Base-by-base conservation (phyloP, 768 basidiomycete species). In the Phaffia australis region DNA sequence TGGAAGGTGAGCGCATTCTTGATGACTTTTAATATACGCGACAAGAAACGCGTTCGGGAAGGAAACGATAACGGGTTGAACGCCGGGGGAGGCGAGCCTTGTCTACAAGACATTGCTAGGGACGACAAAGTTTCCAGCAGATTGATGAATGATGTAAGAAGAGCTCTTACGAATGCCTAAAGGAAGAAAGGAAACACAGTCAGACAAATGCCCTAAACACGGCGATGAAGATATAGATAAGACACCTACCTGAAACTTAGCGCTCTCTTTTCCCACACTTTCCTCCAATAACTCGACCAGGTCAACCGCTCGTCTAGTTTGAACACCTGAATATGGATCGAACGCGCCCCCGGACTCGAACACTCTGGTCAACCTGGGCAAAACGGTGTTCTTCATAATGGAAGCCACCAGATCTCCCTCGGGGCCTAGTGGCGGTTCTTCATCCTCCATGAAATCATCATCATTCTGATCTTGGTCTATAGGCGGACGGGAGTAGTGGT, bases 361-460 rank as follows among this genome's bases (percentile, higher is more conserved):
- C 27, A 88, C 73, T 71, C 83, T 87, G 73, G 81, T 82, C 11
- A 95, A 72, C 57, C 85, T 80, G 11, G 92, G 89, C 48, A 87
- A 83, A 52, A 93, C 79, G 0, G 85, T 84, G 0, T 87, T 88
- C n/a, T 87, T 84, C 21, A 93, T 81, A 85, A 93, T 90, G 0
- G 87, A 84, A 16, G 88, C 83, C 46, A 91, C 87, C 27, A 95
- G 79, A 72, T 95, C 91, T 11, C 88, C 90, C 68, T 91, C 89
- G 0, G 87, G 83, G 1, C 88, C 87, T 25, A 88, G 76, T 62
- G 85, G 83, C 25, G 81, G 75, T 63, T 81, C 82, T 18, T 77
- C 79, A 6, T 73, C 67, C 23, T 74, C 71, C 72, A 74, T 74
- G 19, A 77, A 74, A 15, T 73, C 73, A 1, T 70, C 72, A 27